These are phyloP conservation scores for Warburgia ugandensis DNA, from an alignment of 164 flowering plant species.

Conservation along the genomic window DNA sequence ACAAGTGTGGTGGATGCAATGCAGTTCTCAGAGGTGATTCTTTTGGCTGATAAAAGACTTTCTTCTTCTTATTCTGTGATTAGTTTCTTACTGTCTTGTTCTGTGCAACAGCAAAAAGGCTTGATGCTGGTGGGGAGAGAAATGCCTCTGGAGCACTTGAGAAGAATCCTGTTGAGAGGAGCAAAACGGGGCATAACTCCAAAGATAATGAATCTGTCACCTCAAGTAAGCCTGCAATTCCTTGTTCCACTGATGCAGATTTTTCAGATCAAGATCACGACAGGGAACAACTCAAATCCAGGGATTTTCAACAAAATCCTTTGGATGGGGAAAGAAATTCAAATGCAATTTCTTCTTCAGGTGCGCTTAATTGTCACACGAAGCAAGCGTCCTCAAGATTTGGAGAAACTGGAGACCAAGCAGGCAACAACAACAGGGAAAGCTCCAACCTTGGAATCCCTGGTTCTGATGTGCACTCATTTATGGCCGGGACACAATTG, in stretches of 20 bases:
- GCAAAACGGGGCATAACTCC: slow-evolving; percentile 9
- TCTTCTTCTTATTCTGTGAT: slow-evolving; percentile 1
- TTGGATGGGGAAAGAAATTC: slow-evolving; percentile 4
- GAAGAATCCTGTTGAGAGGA: slow-evolving; percentile 11
- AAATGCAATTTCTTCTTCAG: slow-evolving; percentile 18
- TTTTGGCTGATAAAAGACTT: background rate
- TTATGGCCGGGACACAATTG: slow-evolving; percentile 8
- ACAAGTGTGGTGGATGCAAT: slow-evolving; percentile 73
- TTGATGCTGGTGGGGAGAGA: slow-evolving; percentile 6
- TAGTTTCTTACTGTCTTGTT: slow-evolving; percentile 3
- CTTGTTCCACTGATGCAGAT: slow-evolving; percentile 6
- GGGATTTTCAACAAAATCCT: slow-evolving; percentile 9
- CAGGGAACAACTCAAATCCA: slow-evolving; percentile 11
- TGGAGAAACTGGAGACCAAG: slow-evolving; percentile 9
- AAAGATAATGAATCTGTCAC: slow-evolving; percentile 13
- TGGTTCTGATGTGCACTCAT: slow-evolving; percentile 9
- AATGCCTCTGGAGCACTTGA: slow-evolving; percentile 8
- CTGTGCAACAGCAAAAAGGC: slow-evolving; percentile 34
- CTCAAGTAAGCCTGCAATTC: slow-evolving; percentile 11
- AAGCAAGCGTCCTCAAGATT: slow-evolving; percentile 7
- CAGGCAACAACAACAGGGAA: slow-evolving; percentile 3
- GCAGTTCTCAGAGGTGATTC: slow-evolving; percentile 55
- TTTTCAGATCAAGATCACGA: slow-evolving; percentile 10
- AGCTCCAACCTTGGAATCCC: slow-evolving; percentile 11
- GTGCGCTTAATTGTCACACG: slow-evolving; percentile 11